These are phyloP conservation scores for Tephrocybe sp. DNA, from an alignment of 768 basidiomycete species.

Conservation along the genomic window DNA sequence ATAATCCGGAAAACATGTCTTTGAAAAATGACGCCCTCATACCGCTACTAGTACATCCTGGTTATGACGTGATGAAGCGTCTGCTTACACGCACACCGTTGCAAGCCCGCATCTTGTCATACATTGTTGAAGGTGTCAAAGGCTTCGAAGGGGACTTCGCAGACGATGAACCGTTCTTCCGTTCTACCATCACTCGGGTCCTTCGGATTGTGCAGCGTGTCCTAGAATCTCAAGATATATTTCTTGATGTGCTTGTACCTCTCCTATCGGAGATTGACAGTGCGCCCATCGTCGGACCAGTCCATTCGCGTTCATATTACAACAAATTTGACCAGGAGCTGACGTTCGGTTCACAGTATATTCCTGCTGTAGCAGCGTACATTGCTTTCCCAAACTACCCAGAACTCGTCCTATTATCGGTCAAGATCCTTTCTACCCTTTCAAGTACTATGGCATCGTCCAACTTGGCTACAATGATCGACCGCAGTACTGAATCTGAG, in stretches of 20 bases:
- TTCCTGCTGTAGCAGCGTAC: conserved; percentile 82
- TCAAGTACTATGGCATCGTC: conserved; percentile 66
- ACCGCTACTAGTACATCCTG: conserved; percentile 72
- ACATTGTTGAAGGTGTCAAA: conserved; percentile 77
- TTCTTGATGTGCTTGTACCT: conserved; percentile 85
- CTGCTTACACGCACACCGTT: conserved; percentile 71
- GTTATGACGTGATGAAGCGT: conserved; percentile 81
- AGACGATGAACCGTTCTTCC: conserved; percentile 69
- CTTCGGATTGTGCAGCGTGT: conserved; percentile 79
- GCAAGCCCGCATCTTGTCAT: conserved; percentile 71
- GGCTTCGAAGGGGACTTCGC: conserved; percentile 71
- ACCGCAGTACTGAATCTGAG: conserved; percentile 80
- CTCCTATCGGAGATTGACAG: conserved; percentile 66
- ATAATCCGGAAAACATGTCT: conserved; percentile 49
- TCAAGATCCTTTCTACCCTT: conserved; percentile 72
- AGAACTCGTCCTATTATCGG: conserved; percentile 71
- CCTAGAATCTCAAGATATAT: conserved; percentile 84
- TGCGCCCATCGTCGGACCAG: conserved; percentile 47
- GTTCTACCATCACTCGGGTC: conserved; percentile 72
- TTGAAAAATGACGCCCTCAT: conserved; percentile 52
- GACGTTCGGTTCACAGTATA: conserved; percentile 64
- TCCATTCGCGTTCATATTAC: conserved; percentile 67
- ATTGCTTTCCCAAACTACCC: conserved; percentile 68
- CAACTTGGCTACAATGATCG: conserved; percentile 73
- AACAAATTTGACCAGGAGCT: conserved; percentile 73